Evolutionary conservation across 2,329 filamentous ascomycete species (phyloP), one percentile per base, ranked within the genome.

Genomic region (Alternaria sp.): DNA sequence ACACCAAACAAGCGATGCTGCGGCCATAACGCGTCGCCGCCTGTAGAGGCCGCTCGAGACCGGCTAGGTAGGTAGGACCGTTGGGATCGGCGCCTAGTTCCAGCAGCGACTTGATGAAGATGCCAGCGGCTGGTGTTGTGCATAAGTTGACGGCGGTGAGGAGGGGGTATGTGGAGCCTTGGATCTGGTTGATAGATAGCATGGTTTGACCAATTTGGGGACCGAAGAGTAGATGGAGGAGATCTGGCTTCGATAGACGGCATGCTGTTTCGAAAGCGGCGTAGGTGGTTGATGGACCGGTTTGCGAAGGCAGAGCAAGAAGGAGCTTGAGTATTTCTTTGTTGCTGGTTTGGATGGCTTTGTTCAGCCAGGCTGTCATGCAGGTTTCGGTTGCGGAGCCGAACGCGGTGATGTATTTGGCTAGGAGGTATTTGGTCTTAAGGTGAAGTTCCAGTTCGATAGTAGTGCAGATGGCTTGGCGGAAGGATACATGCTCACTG

Each of bases 231-330:
- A 55, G 3, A 23, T 10, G 3, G 6, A 30, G 11, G 11, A 55
- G 21, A 9, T 13, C 36, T 9, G 36, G 15, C 11, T 45, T 32
- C 1, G 8, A 10, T 3, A 19, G 23, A 8, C 12, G n/a, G 4
- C 36, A 55, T 2, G 36, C 26, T 3, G 5, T 5, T 19, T 28
- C n/a, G 1, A 55, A 55, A 1, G 52, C 52, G 6, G 11, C 9
- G 12, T 55, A 55, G 6, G n/a, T 44, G 6, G 17, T 30, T 2
- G 23, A 19, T 7, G 4, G 12, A 2, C 36, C 23, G 2, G 7
- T n/a, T 15, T 30, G 12, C 3, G n/a, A 21, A 4, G 52, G 23
- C 1, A 12, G 0, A 1, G 5, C 1, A 10, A 28, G 36, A 19
- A 55, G 23, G 0, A 17, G 8, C 15, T 28, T 25, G 23, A 28